These are phyloP conservation scores for Oehlia diaphana DNA, from an alignment of 192 early-diverging fungal species.

Conservation along the genomic window DNA sequence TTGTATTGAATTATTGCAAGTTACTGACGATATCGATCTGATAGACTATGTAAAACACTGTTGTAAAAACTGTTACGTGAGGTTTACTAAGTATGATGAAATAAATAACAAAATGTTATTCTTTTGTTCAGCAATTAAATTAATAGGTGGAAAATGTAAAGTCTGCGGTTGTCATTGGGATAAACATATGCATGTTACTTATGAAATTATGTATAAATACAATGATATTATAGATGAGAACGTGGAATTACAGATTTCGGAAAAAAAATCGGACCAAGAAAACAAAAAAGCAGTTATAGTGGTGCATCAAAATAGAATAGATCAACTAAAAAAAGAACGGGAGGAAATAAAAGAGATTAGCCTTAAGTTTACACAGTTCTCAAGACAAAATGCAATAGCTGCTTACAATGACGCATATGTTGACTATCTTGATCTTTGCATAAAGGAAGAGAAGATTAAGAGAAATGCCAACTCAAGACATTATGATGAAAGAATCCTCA, in stretches of 20 bases:
- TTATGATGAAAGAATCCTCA: conserved; percentile 25
- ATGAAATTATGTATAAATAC: neutral
- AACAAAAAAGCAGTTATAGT: conserved; percentile 4
- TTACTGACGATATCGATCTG: neutral
- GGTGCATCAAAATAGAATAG: neutral
- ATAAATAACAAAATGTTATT: conserved; percentile 20
- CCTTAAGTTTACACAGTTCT: conserved; percentile 31
- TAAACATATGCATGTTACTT: conserved; percentile 30
- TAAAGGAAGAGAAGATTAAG: conserved; percentile 32
- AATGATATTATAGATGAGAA: conserved; percentile 27
- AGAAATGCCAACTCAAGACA: conserved; percentile 7
- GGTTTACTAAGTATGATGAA: conserved; percentile 22
- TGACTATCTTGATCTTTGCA: conserved; percentile 29
- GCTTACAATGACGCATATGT: conserved; percentile 31
- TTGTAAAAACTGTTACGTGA: conserved; percentile 26
- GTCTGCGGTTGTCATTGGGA: conserved; percentile 35
- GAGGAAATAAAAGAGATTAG: conserved; percentile 22
- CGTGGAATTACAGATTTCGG: conserved; percentile 24
- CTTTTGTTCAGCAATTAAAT: conserved; percentile 28
- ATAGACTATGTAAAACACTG: conserved; percentile 33
- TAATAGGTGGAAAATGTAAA: conserved; percentile 17
- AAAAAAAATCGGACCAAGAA: conserved; percentile 16
- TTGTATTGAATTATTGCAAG: neutral
- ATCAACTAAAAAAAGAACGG: conserved; percentile 30
- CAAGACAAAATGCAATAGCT: conserved; percentile 35